Evolutionary conservation across 2,329 filamentous ascomycete species (phyloP), one percentile per base, ranked within the genome.

Genomic region (Penicillium sp.): DNA sequence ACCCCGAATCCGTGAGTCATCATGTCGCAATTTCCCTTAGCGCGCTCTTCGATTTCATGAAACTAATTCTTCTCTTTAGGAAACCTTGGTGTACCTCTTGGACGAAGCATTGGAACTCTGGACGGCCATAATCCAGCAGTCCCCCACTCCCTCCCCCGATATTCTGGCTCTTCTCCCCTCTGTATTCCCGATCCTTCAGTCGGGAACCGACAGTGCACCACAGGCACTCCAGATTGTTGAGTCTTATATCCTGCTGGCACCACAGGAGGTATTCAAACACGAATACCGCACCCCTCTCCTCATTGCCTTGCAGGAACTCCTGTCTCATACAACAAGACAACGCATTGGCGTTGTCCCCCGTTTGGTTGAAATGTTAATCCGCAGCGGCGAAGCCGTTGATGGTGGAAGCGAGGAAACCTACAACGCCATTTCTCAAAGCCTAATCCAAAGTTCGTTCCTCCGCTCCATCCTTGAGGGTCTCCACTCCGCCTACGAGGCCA

Each of bases 61-160:
- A 14, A 13, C 1, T 41, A 16, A 43, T 22, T 13, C 16, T 42
- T 40, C 35, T 27, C 24, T 20, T 8, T 45, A 78, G 75, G 80
- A 83, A 35, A 79, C 88, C 38, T 84, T 89, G 60, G 75, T 92
- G 2, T 94, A 95, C 64, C 82, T 99, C 10, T 83, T 96, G 11
- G 94, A 97, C 55, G 94, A 99, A 68, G 89, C 90, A 0, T 77
- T 97, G 13, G 92, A 96, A 50, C 81, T 99, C 3, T 97, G 92
- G 92, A 80, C 82, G 30, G 83, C 87, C 2, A 84, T 96, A 10
- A 71, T 92, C 33, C 78, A 78, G 56, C 84, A 90, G 63, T 86
- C 85, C 51, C 78, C 80, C 7, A 74, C 82, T 11, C 85, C 71
- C 13, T 79, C 83, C 0, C 73, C 79, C 0, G 83, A 85, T 13